Evolutionary conservation across 1,284 basidiomycete species (phyloP).

Genomic region (Fomitopsis palustris): DNA sequence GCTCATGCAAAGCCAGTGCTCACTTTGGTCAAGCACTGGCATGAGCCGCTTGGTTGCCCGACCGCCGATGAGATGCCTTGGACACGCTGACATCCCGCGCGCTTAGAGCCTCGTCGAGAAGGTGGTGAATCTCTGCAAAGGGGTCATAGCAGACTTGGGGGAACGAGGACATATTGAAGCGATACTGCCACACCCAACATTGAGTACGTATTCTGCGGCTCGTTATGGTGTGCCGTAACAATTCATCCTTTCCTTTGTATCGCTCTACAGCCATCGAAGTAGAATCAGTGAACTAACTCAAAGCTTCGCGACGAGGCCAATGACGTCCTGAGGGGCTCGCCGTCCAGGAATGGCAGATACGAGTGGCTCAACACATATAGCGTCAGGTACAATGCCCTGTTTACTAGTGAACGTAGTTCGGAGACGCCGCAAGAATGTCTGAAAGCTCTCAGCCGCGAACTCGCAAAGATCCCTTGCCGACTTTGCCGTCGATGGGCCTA

Average conservation of each 20-base stretch:
- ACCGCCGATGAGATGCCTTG: constrained; percentile 1
- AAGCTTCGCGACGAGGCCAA: neutral
- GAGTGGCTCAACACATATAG: neutral
- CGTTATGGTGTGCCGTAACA: no score
- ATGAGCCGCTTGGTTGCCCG: neutral
- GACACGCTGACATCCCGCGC: neutral
- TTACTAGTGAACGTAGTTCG: neutral
- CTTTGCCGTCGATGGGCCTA: neutral
- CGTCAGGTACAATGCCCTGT: neutral
- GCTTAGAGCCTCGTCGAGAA: constrained; percentile 11
- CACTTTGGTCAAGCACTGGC: constrained; percentile 5
- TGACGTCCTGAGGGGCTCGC: neutral
- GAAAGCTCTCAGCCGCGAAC: neutral
- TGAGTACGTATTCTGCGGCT: no score
- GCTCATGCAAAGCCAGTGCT: neutral
- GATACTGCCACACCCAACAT: no score
- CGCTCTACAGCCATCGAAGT: no score
- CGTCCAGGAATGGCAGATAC: neutral
- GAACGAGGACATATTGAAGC: constrained; percentile 4
- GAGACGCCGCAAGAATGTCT: neutral
- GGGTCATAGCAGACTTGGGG: constrained; percentile 19
- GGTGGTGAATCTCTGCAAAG: constrained; percentile 15
- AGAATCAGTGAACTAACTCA: neutral
- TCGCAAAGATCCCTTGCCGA: neutral
- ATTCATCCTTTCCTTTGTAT: neutral